Percentiles rank a stretch among this genome's conserved stretches.
Evolutionary conservation across 225 moss, liverwort and hornwort genomes (phyloP).

Genomic region (Antitrichia curtipendula): DNA sequence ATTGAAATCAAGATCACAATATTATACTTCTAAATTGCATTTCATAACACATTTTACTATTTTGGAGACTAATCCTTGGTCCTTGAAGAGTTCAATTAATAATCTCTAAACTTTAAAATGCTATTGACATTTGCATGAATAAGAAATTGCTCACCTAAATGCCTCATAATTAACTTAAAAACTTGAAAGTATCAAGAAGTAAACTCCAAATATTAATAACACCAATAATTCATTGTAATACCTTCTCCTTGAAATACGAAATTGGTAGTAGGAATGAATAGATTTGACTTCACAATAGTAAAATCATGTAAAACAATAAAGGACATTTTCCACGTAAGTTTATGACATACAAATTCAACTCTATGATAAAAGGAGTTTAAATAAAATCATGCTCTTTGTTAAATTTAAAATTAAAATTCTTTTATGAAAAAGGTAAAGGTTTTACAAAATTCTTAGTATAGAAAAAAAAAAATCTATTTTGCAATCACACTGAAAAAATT

Average conservation of each 20-base stretch:
- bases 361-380: background rate
- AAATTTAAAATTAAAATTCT: too few species aligned
- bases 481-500: too few species aligned
- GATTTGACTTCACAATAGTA: background rate
- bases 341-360: background rate
- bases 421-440: background rate
- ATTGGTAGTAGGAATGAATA: background rate
- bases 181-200: background rate
- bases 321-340: accelerated
- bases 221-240: background rate
- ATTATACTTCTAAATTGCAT: background rate
- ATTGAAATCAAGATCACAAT: background rate
- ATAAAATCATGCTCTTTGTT: background rate
- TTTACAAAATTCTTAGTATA: background rate
- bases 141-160: background rate
- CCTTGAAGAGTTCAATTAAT: background rate
- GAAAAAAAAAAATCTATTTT: background rate
- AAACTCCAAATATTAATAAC: background rate
- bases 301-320: background rate
- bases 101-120: background rate
- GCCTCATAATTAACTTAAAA: background rate
- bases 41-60: background rate
- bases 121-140: background rate
- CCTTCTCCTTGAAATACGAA: background rate
- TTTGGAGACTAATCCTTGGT: background rate